These are phyloP conservation scores for Trichophyton mentagrophytes DNA, from an alignment of 2,329 filamentous ascomycete genomes.

Conservation along the genomic window DNA sequence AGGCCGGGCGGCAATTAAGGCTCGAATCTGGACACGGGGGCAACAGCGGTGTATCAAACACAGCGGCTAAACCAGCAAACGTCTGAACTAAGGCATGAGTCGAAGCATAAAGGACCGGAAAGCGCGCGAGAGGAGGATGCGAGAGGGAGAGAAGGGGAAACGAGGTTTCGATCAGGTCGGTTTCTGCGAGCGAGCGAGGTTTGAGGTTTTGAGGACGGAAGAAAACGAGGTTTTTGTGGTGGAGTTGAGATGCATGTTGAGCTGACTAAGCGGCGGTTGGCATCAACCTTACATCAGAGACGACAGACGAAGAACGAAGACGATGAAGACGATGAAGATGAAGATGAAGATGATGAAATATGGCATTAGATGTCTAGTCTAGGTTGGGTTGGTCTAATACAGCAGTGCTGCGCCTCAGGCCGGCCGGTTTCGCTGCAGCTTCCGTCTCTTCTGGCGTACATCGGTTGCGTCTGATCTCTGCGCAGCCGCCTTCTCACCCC, in stretches of 20 bases:
- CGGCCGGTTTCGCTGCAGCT: not conserved
- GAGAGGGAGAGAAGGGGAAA: not conserved
- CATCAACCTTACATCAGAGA: not conserved
- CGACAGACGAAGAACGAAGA: not conserved
- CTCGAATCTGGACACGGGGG: conserved; percentile 18
- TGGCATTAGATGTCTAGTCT: not conserved
- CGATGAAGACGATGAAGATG: too few species aligned
- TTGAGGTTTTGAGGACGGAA: not conserved
- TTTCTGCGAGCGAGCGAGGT: not conserved
- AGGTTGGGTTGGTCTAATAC: not conserved
- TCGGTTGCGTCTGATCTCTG: not conserved
- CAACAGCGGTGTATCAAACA: conserved; percentile 36
- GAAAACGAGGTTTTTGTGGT: conserved; percentile 2
- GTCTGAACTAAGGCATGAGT: not conserved
- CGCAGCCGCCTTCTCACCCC: not conserved
- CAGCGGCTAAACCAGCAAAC: conserved; percentile 20
- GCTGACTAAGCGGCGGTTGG: not conserved
- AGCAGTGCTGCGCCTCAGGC: not conserved
- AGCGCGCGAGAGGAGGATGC: not conserved
- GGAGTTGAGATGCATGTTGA: not conserved
- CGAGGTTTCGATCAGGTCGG: not conserved
- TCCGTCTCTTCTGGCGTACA: not conserved
- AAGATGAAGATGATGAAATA: too few species aligned
- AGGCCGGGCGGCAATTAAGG: conserved; percentile 6
- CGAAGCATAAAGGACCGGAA: conserved; percentile 6